Base-by-base conservation (phyloP, 2,329 filamentous ascomycete genomes). In the Beauveria scarabaeidicola region DNA sequence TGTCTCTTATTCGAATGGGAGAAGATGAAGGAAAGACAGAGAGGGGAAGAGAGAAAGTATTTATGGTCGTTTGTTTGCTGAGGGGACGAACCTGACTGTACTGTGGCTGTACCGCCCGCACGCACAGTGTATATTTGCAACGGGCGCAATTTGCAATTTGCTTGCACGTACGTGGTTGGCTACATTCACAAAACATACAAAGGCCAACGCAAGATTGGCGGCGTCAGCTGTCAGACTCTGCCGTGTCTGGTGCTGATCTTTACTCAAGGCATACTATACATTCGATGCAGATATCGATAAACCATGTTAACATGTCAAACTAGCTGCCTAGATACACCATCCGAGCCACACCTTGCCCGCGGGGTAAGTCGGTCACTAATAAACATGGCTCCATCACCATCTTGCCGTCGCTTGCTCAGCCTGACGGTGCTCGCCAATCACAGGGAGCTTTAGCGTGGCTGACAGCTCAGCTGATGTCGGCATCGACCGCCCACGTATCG, bases 391-490 rank as follows among this genome's bases (percentile, higher is more conserved):
- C 1, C 32, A 23, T 40, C 23, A 29, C 2, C 13, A 52, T 32
- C 32, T 52, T 23, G 50, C 29, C 50, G 10, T 38, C 29, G 29
- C n/a, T 38, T 40, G 32, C 29, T 23, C 13, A 41, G 36, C 36
- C 21, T 25, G n/a, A 41, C 21, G 13, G 21, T 17, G 51, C 15
- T 19, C 15, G 32, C 1, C 5, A 46, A 46, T 46, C 13, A 13
- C 11, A 2, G 29, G 11, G 29, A 32, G 29, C 17, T 17, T 52
- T 15, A 41, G 36, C 27, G 44, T 17, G 11, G 8, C 59, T 61
- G 55, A n/a, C 61, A 63, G 19, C 47, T 63, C 51, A 61, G 51
- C 59, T 59, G 47, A 23, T 57, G 47, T 15, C 41, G 41, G 51
- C 59, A 61, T 6, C 8, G 7, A 3, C 52, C 55, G 21, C 61